Evolutionary conservation across 2,329 filamentous ascomycete species (phyloP).

Genomic region (Cercospora brassicicola): DNA sequence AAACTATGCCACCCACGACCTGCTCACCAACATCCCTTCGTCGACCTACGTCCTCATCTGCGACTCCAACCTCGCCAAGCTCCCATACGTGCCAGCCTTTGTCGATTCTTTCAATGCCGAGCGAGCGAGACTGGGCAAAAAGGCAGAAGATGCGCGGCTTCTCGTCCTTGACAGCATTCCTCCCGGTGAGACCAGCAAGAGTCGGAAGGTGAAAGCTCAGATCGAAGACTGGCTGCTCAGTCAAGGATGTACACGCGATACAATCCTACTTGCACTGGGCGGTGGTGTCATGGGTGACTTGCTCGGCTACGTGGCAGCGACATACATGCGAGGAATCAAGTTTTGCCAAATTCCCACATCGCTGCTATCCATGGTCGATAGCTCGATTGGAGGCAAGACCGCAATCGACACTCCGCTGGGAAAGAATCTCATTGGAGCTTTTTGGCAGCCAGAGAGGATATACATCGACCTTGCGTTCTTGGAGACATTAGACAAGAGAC

Average conservation of each 20-base stretch:
- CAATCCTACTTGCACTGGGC: slow-evolving; percentile 88
- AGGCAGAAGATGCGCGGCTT: slow-evolving; percentile 61
- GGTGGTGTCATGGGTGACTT: slow-evolving; percentile 97
- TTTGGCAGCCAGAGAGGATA: slow-evolving; percentile 92
- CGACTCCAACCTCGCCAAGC: slow-evolving; percentile 82
- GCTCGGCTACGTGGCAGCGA: slow-evolving; percentile 95
- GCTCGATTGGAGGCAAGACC: slow-evolving; percentile 96
- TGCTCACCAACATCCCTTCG: slow-evolving; percentile 73
- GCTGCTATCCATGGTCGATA: slow-evolving; percentile 95
- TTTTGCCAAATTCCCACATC: slow-evolving; percentile 97
- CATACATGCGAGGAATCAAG: slow-evolving; percentile 95
- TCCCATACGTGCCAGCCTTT: slow-evolving; percentile 75
- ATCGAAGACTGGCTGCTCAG: slow-evolving; percentile 97
- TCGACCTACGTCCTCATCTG: slow-evolving; percentile 96
- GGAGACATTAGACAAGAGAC: slow-evolving; percentile 81
- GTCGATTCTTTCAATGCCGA: slow-evolving; percentile 60
- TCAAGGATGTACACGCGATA: slow-evolving; percentile 90
- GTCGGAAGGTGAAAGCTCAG: slow-evolving; percentile 86
- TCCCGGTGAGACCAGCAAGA: slow-evolving; percentile 91
- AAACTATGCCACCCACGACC: slow-evolving; percentile 74
- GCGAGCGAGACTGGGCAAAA: slow-evolving; percentile 41
- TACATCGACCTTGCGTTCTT: slow-evolving; percentile 93
- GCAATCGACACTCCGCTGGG: slow-evolving; percentile 94
- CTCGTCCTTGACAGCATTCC: slow-evolving; percentile 84
- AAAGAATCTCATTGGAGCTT: slow-evolving; percentile 93